Evolutionary conservation across 257 asterid genomes (phyloP).

Genomic region (Penstemon newberryi): DNA sequence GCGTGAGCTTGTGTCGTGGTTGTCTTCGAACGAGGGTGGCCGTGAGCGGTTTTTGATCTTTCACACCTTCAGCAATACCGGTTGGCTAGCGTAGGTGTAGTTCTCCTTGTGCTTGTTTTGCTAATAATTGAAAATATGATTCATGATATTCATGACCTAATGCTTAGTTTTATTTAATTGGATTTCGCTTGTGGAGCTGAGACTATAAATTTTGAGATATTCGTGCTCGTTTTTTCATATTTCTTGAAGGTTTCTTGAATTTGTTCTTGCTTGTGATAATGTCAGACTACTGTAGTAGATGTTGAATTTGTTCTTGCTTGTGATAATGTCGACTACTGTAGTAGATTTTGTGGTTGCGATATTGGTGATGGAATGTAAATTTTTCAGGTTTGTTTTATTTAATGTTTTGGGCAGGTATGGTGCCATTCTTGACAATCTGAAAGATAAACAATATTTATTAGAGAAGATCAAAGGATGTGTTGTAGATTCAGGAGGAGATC

Average conservation of each 20-base stretch:
- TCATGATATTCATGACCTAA: not conserved
- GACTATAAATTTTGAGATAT: too few relatives aligned
- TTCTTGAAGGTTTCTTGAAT: too few relatives aligned
- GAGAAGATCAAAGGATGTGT: constrained; percentile 78
- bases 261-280: too few relatives aligned
- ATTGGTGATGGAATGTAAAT: not conserved
- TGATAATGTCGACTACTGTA: too few relatives aligned
- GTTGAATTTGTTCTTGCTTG: too few relatives aligned
- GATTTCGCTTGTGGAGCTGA: not conserved
- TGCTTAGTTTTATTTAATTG: not conserved
- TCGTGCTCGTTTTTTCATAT: too few relatives aligned
- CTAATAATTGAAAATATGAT: not conserved
- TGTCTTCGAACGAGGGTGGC: constrained; percentile 49
- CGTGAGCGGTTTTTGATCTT: constrained; percentile 62
- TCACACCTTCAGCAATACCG: constrained; percentile 90
- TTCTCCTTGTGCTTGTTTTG: not conserved
- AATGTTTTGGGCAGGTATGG: constrained; percentile 59
- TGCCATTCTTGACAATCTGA: constrained; percentile 63
- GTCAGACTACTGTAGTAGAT: too few relatives aligned
- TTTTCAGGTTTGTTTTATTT: not conserved
- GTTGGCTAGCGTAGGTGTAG: constrained; percentile 90
- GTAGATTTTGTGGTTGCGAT: not conserved
- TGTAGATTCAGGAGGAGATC: constrained; percentile 93
- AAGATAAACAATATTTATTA: constrained; percentile 53
- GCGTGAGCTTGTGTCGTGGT: constrained; percentile 58